Evolutionary conservation across 352 stramenopile species (phyloP), one percentile per base, ranked within the genome.

Genomic region (Pythium utonaiense): DNA sequence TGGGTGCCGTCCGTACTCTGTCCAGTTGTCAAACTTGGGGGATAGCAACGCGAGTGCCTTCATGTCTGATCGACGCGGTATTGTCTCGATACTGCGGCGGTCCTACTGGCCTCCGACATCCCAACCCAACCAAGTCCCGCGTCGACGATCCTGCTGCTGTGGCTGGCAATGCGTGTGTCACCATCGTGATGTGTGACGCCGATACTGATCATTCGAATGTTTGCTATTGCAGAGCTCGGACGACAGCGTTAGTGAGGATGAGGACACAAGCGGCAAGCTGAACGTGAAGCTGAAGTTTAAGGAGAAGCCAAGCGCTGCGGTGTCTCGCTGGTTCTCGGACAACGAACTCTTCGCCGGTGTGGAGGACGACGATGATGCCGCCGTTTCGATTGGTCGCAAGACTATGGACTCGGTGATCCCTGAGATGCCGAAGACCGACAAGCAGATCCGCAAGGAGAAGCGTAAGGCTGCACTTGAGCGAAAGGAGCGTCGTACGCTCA

Each of bases 351-450:
- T 95, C 30, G 81, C 91, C 0, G 78, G 78, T 12, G 79, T 93
- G 2, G 75, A 88, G 2, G 72, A 88, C 1, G 55, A 55, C 3
- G 83, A 85, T 40, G 74, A 89, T 3, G 63, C 64, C 0, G 17
- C 70, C 1, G 7, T 42, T 33, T 33, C 21, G 41, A 14, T 7
- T 44, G 64, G 42, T 27, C 63, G 63, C 42, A 71, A 71, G 58
- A 40, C 47, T 10, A 54, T 44, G 55, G 21, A 1, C 10, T 64
- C 68, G 44, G 41, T 53, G 10, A 28, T 91, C 19, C 71, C 79
- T 0, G 83, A 86, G 10, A 99, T 99, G 90, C 97, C 96, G 0
- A 98, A 98, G 74, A 99, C 97, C 0, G 98, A 99, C 62, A 99
- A 99, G 69, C 83, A 99, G 66, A 95, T 98, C 57, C 96, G 98